phyloP scores from a whole-genome alignment of 2,329 filamentous ascomycete species.

The Elsinoe perseae region DNA sequence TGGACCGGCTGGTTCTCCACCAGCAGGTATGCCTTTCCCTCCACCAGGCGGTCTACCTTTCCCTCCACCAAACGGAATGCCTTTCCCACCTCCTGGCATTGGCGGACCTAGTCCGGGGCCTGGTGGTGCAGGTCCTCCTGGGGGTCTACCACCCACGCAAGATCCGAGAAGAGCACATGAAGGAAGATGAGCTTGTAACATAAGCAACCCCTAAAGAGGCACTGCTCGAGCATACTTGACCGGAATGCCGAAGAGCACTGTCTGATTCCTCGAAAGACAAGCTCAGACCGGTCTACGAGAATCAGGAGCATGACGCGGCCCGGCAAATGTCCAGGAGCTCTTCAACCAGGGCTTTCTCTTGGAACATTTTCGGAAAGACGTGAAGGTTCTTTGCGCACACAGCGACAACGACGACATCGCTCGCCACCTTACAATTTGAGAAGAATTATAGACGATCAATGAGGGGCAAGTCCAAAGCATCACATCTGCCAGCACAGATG shows the following conservation, averaged over 20 bases:
- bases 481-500: not conserved
- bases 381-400: not conserved
- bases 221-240: not conserved
- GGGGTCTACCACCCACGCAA: conserved; percentile 11
- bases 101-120: conserved; percentile 21
- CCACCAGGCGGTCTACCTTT: conserved; percentile 22
- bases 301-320: not conserved
- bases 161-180: conserved; percentile 10
- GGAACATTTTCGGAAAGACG: not conserved
- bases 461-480: conserved; percentile 1
- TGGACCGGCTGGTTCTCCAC: conserved; percentile 25
- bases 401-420: not conserved
- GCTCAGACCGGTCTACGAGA: not conserved
- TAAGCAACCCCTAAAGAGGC: not conserved
- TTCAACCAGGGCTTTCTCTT: not conserved
- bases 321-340: not conserved
- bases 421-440: not conserved
- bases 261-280: not conserved
- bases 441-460: not conserved
- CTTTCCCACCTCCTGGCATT: conserved; percentile 31
- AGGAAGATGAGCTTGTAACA: conserved; percentile 6
- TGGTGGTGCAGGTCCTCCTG: conserved; percentile 19
- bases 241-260: not conserved
- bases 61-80: conserved; percentile 24
- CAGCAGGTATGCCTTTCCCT: conserved; percentile 25